phyloP scores from a whole-genome alignment of 352 stramenopile species.

The Globisporangium cystogenes region DNA sequence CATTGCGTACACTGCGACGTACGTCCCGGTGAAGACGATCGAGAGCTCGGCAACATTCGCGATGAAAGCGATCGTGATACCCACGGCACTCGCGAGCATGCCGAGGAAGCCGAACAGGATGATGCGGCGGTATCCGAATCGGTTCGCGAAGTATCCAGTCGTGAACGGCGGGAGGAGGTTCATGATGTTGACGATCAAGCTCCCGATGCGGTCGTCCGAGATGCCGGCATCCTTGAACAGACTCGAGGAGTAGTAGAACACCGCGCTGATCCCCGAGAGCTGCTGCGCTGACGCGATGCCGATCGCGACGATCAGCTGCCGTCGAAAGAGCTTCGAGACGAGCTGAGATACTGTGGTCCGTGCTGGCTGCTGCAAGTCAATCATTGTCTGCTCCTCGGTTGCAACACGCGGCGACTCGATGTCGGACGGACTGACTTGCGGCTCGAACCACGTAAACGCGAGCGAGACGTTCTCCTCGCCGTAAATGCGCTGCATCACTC shows the following conservation, averaged over 20 bases:
- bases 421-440: not conserved
- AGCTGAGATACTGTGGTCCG: slow-evolving; percentile 17
- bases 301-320: slow-evolving; percentile 44
- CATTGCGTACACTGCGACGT: slow-evolving; percentile 56
- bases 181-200: slow-evolving; percentile 33
- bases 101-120: slow-evolving; percentile 30
- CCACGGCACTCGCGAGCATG: slow-evolving; percentile 39
- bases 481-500: slow-evolving; percentile 22
- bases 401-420: slow-evolving; percentile 2
- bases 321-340: slow-evolving; percentile 30
- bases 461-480: slow-evolving; percentile 24
- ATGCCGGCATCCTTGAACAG: slow-evolving; percentile 36
- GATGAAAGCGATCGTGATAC: slow-evolving; percentile 40
- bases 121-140: slow-evolving; percentile 48
- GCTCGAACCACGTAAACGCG: slow-evolving; percentile 26
- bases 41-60: slow-evolving; percentile 18
- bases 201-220: slow-evolving; percentile 32
- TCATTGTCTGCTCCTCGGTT: not conserved
- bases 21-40: slow-evolving; percentile 51
- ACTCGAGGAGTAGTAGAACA: slow-evolving; percentile 44
- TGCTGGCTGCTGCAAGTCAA: not conserved
- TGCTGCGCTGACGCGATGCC: slow-evolving; percentile 36
- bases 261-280: slow-evolving; percentile 54
- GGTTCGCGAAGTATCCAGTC: slow-evolving; percentile 29
- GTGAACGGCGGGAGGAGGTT: slow-evolving; percentile 30